Evolutionary conservation across 2,329 filamentous ascomycete species (phyloP), one percentile per base, ranked within the genome.

Genomic region (Eurotiales sp.): DNA sequence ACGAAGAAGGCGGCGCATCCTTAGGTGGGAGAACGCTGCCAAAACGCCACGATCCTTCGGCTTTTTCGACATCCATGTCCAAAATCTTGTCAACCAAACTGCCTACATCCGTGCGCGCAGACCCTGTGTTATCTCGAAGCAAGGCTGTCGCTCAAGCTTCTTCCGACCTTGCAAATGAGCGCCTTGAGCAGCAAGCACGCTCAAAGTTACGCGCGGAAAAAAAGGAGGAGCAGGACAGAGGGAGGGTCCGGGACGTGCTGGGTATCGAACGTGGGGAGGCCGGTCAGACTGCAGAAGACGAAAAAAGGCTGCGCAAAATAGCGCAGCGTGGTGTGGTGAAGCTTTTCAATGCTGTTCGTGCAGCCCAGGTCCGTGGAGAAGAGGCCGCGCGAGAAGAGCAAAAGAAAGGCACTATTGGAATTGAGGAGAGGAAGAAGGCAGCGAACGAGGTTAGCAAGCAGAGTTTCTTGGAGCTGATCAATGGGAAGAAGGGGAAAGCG

Each of bases 371-470:
- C 52, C 88, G 91, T 70, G 91, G 87, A 2, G 82, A 86, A 53
- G 85, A 92, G 70, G 87, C 90, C 4, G 85, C 87, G 14, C 67
- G 64, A 65, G 82, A 77, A 68, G 81, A 82, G 58, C 80, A 83
- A 44, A 81, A 82, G 69, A 83, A 83, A 55, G 88, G 90, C 3
- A 76, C 95, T 0, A 80, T 96, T 27, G 92, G 92, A 1, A 83
- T 90, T 63, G 81, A 80, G 55, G 83, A 87, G 69, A 83, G 90
- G 58, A 87, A 95, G 72, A 90, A 95, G 72, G 90, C 87, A 74
- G 80, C 95, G 47, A 93, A 89, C 58, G 91, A 97, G 77, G 93
- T 99, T 85, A 95, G 87, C 69, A 95, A 95, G 75, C 88, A 96
- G 74, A 91, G 92, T 0, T 99, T 97, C 73, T 72, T 99, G 68